phyloP scores from a whole-genome alignment of 805 yeast genomes.

The Saccharomyces paradoxus region DNA sequence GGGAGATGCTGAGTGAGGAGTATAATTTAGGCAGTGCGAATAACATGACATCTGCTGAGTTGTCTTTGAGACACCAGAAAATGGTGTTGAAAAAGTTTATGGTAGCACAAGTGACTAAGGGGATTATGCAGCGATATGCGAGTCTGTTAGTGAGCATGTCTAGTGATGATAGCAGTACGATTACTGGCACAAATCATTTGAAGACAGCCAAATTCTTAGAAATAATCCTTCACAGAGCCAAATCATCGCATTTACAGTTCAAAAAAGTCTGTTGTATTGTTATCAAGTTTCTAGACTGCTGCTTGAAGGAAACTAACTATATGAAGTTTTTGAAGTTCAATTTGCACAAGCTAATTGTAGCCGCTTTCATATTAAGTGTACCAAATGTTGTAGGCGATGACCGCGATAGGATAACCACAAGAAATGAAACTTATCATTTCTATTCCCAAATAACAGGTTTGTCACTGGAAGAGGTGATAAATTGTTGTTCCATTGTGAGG shows the following conservation, averaged over 20 bases:
- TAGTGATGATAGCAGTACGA: neutral
- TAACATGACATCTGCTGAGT: neutral
- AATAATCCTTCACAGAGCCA: constrained; percentile 13
- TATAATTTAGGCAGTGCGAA: neutral
- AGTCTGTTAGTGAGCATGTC: neutral
- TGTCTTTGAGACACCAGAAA: neutral
- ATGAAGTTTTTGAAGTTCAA: constrained; percentile 15
- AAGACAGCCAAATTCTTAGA: constrained; percentile 10
- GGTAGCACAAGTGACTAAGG: neutral
- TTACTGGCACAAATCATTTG: neutral
- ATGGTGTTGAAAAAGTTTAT: neutral
- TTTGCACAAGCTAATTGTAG: constrained; percentile 16
- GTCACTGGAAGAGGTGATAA: constrained; percentile 14
- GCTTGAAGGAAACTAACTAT: constrained; percentile 14
- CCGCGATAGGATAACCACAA: constrained; percentile 6
- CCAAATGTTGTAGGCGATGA: constrained; percentile 9
- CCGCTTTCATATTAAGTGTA: constrained; percentile 16
- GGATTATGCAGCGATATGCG: neutral
- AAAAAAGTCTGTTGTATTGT: constrained; percentile 21
- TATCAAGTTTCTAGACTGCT: constrained; percentile 17
- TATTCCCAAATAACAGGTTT: constrained; percentile 19
- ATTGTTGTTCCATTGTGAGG: constrained; percentile 23
- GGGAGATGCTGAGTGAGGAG: neutral
- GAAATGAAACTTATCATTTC: constrained; percentile 11
- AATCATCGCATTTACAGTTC: constrained; percentile 14